These are phyloP conservation scores for Leishmania lainsoni DNA, from an alignment of 208 protist genomes.

Conservation along the genomic window DNA sequence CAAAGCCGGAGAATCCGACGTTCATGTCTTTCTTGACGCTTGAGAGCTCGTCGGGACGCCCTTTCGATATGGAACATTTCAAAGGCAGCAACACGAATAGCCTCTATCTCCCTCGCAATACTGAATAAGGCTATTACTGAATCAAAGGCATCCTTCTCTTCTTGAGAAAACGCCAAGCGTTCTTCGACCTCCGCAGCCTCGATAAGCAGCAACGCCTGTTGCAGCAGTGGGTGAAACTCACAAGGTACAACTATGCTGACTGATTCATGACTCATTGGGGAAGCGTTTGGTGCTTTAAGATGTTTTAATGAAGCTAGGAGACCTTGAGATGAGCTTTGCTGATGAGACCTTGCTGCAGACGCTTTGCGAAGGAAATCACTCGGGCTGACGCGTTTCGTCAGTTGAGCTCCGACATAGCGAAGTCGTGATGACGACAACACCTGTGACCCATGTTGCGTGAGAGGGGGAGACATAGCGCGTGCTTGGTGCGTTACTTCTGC, in stretches of 20 bases:
- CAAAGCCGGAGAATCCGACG: constrained; percentile 42
- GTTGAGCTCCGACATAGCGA: constrained; percentile 6
- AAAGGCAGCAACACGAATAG: constrained; percentile 48
- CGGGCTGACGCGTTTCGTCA: background rate
- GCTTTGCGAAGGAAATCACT: background rate
- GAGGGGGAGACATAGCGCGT: background rate
- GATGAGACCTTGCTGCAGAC: background rate
- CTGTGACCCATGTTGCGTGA: background rate
- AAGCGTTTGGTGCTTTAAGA: background rate
- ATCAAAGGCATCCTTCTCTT: constrained; percentile 36
- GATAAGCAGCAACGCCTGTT: constrained; percentile 52
- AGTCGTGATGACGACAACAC: constrained; percentile 8
- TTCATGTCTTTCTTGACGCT: constrained; percentile 51
- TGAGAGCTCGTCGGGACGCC: constrained; percentile 38
- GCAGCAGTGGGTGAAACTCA: constrained; percentile 36
- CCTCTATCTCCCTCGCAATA: constrained; percentile 40
- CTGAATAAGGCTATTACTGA: constrained; percentile 35
- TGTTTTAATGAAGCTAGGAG: background rate
- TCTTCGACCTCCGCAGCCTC: constrained; percentile 45
- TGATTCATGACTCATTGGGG: background rate
- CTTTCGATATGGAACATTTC: constrained; percentile 52
- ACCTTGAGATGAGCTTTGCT: background rate
- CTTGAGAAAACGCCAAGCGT: constrained; percentile 38
- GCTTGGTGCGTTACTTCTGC: background rate
- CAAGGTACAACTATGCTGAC: background rate